Conservation (phyloP, 2,329 filamentous ascomycete genomes). For the Teratosphaeria viscida region DNA sequence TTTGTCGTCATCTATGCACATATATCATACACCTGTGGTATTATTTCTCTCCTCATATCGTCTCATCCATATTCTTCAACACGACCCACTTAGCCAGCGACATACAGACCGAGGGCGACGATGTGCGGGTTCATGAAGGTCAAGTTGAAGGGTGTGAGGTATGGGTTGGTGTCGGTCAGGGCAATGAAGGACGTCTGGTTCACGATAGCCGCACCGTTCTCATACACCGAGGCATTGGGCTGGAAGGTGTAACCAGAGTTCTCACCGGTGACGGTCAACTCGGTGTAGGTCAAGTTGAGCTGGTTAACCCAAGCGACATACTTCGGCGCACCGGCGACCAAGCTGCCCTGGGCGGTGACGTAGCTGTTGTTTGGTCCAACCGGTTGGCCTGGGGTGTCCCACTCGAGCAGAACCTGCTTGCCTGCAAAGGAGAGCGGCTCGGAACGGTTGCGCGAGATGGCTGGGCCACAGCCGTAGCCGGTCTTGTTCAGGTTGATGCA, state of each 20-base stretch:
- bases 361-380: conserved; percentile 79
- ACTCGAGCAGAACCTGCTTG: conserved; percentile 57
- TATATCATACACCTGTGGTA: background rate
- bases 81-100: conserved; percentile 49
- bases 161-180: conserved; percentile 58
- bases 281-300: conserved; percentile 46
- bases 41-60: background rate
- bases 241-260: conserved; percentile 59
- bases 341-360: conserved; percentile 44
- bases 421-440: conserved; percentile 65
- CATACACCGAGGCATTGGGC: conserved; percentile 57
- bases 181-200: conserved; percentile 75
- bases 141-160: conserved; percentile 67
- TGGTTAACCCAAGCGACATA: conserved; percentile 71
- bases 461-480: conserved; percentile 50
- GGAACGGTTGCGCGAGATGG: conserved; percentile 58
- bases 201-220: conserved; percentile 52
- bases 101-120: conserved; percentile 62
- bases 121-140: conserved; percentile 50
- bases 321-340: conserved; percentile 44
- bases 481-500: conserved; percentile 49
- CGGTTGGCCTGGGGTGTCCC: conserved; percentile 58
- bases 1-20: background rate
- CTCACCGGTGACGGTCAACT: conserved; percentile 53
- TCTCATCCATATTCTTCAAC: background rate